Conservation (phyloP, 1,284 basidiomycete genomes). For the Stygiomarasmius scandens region DNA sequence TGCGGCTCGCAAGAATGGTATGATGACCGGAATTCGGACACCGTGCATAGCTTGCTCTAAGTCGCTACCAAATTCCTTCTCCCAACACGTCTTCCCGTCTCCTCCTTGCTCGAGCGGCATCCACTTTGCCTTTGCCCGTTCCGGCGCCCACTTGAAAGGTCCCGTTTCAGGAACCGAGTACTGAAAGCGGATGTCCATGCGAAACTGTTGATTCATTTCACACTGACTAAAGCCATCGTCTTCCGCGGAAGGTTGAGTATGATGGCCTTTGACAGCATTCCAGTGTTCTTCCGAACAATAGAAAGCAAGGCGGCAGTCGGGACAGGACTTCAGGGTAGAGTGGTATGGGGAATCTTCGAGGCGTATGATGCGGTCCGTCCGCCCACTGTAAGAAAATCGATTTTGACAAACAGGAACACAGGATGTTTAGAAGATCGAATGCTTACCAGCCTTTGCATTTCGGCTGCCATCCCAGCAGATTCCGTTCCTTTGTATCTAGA, state of each 20-base stretch:
- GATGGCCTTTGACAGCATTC: constrained; percentile 26
- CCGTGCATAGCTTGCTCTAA: constrained; percentile 15
- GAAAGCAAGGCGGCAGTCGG: constrained; percentile 31
- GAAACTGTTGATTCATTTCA: constrained; percentile 29
- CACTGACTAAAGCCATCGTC: constrained; percentile 32
- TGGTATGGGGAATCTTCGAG: constrained; percentile 24
- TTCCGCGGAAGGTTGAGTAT: constrained; percentile 15
- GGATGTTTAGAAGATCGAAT: background rate
- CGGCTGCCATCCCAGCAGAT: constrained; percentile 30
- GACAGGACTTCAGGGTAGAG: constrained; percentile 27
- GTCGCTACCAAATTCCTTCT: constrained; percentile 21
- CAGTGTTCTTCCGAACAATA: constrained; percentile 36
- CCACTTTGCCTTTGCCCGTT: constrained; percentile 27
- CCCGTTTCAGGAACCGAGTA: constrained; percentile 7
- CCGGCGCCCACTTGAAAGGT: constrained; percentile 32
- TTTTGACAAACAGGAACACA: background rate
- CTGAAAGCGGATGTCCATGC: constrained; percentile 23
- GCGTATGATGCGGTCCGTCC: constrained; percentile 35
- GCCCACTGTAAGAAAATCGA: constrained; percentile 23
- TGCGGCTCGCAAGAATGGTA: constrained; percentile 23
- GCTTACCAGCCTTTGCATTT: constrained; percentile 38
- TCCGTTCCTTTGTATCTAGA: background rate
- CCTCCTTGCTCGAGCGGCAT: constrained; percentile 14
- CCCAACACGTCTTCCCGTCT: constrained; percentile 20
- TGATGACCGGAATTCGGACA: background rate